Evolutionary conservation across 331 rosid species (phyloP).

Genomic region (Stylosanthes scabra): DNA sequence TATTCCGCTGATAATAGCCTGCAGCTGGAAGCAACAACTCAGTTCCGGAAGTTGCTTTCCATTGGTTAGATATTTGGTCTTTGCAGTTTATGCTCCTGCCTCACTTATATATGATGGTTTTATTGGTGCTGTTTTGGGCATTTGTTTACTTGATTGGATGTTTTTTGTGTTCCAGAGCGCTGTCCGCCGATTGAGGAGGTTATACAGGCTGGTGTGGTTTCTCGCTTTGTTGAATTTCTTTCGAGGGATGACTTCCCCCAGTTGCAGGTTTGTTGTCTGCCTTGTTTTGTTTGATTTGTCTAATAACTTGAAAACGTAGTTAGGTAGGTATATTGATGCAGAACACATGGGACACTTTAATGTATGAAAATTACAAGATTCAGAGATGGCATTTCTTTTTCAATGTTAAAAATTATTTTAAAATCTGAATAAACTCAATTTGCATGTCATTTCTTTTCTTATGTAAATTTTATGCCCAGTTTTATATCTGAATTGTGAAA

Average conservation of each 20-base stretch:
- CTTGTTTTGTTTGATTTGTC: background rate
- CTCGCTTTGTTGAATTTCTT: conserved; percentile 88
- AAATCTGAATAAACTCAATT: too few relatives aligned
- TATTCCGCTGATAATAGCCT: conserved; percentile 57
- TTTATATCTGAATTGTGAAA: too few relatives aligned
- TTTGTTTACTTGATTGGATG: background rate
- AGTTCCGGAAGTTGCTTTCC: conserved; percentile 83
- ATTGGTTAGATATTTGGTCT: conserved; percentile 59
- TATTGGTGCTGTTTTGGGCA: background rate
- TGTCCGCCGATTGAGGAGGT: conserved; percentile 94
- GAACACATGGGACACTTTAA: too few relatives aligned
- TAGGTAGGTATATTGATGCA: too few relatives aligned
- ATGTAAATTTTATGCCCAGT: too few relatives aligned
- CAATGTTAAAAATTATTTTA: too few relatives aligned
- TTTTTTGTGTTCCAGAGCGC: conserved; percentile 51
- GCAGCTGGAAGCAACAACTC: conserved; percentile 91
- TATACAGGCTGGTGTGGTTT: conserved; percentile 88
- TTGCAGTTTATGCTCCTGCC: background rate
- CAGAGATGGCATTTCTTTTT: too few relatives aligned
- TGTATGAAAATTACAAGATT: too few relatives aligned
- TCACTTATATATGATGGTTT: too few relatives aligned
- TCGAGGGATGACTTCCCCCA: conserved; percentile 86
- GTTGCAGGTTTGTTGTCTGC: conserved; percentile 64
- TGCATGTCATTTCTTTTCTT: too few relatives aligned
- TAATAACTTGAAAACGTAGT: too few relatives aligned